Percentiles rank a stretch among this genome's conserved stretches.
Conservation (phyloP, 805 yeast species). For the Ogataea philodendri region DNA sequence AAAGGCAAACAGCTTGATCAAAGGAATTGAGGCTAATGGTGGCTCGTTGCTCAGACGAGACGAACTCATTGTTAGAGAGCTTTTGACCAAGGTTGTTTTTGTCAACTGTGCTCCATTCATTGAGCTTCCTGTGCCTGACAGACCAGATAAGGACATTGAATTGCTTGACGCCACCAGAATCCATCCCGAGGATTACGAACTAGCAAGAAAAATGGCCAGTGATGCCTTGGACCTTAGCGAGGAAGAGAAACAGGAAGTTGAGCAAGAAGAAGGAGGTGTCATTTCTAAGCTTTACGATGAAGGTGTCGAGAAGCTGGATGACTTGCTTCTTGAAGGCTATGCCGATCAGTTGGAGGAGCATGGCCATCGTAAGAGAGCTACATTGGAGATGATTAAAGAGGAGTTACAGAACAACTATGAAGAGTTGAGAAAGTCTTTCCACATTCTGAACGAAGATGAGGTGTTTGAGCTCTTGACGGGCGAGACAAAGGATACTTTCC, state of each 20-base stretch:
- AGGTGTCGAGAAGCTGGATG: constrained; percentile 74
- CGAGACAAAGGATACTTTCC: constrained; percentile 69
- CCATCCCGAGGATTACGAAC: constrained; percentile 96
- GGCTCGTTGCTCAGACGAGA: constrained; percentile 64
- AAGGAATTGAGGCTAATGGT: constrained; percentile 71
- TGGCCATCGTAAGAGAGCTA: constrained; percentile 71
- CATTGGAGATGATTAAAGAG: constrained; percentile 77
- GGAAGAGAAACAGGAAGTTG: constrained; percentile 74
- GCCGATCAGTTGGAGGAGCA: constrained; percentile 85
- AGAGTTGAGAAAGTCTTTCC: constrained; percentile 77
- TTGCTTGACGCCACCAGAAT: constrained; percentile 91
- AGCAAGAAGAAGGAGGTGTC: constrained; percentile 75
- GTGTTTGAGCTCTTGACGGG: constrained; percentile 89
- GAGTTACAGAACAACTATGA: constrained; percentile 87
- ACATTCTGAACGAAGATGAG: constrained; percentile 60
- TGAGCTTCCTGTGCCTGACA: constrained; percentile 63
- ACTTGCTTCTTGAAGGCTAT: constrained; percentile 84
- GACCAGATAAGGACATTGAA: constrained; percentile 64
- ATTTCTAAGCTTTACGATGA: constrained; percentile 70
- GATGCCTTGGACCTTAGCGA: constrained; percentile 96
- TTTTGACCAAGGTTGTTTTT: constrained; percentile 77
- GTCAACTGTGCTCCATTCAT: constrained; percentile 91
- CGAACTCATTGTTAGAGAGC: constrained; percentile 77
- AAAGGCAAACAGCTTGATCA: constrained; percentile 82
- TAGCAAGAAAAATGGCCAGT: constrained; percentile 96